Evolutionary conservation across 2,329 filamentous ascomycete genomes (phyloP).

Genomic region (Neocucurbitaria cava): DNA sequence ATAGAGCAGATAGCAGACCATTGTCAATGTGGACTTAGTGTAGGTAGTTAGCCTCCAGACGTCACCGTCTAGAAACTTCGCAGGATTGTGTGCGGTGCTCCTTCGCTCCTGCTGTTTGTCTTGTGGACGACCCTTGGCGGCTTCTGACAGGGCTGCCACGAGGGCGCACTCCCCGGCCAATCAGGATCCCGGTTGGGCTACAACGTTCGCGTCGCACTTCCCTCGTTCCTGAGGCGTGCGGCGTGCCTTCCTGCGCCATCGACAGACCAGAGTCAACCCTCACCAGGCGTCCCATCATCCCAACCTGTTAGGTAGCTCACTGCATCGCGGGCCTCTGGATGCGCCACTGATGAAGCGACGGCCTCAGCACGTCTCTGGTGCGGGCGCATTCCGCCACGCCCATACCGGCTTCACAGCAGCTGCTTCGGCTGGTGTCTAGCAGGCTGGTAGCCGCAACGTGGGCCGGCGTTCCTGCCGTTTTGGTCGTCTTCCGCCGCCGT

Average conservation of each 20-base stretch:
- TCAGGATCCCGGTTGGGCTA: constrained; percentile 4
- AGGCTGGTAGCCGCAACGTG: not conserved
- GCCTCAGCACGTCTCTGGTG: not conserved
- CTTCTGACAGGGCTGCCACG: constrained; percentile 18
- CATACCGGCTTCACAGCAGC: not conserved
- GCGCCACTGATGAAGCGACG: constrained; percentile 1
- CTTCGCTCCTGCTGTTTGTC: constrained; percentile 1
- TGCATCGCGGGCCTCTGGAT: not conserved
- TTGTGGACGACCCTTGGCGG: constrained; percentile 11
- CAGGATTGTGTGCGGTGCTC: constrained; percentile 5
- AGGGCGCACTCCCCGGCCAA: constrained; percentile 21
- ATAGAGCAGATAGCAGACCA: no score
- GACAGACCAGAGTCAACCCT: not conserved
- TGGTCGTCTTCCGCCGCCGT: constrained; percentile 7
- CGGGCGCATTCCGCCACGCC: not conserved
- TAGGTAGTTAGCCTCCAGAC: constrained; percentile 7
- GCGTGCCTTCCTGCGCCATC: constrained; percentile 4
- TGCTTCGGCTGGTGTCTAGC: constrained; percentile 3
- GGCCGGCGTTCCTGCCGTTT: constrained; percentile 12
- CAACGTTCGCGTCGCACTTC: constrained; percentile 24
- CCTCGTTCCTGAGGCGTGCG: constrained; percentile 18
- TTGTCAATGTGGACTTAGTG: not conserved
- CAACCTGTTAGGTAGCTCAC: no score
- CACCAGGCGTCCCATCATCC: not conserved
- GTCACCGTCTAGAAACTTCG: constrained; percentile 18